Evolutionary conservation across 192 early-diverging fungal genomes (phyloP), one percentile per base, ranked within the genome.

Genomic region (Coemansia sp.): DNA sequence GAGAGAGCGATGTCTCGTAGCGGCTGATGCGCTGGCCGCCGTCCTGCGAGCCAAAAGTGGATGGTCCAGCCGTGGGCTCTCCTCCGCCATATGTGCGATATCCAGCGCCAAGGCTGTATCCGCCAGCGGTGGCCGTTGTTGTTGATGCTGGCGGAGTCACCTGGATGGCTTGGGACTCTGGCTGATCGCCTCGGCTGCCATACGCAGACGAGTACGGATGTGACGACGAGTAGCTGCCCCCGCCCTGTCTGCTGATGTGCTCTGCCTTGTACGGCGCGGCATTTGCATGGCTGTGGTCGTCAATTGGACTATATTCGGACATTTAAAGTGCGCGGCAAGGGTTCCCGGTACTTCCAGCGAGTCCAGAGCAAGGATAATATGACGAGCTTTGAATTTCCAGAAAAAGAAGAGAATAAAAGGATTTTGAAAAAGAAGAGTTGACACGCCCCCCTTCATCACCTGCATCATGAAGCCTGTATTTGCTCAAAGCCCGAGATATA

Each of bases 1-100:
- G 72, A 18, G 83, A 72, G 38, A 90, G 68, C 35, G 67, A 77
- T 18, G 91, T 93, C 54, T 93, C 88, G 64, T 90, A 93, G 61
- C 89, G 88, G 67, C 90, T 93, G n/a, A 93, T 85, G 24, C 88
- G 80, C 70, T 79, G 76, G 37, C 76, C 76, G 24, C 70, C 76
- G 38, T 79, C 70, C 54, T 77, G 74, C 12, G 74, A 77, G 50
- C 62, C 67, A 19, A 77, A 77, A 24, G 74, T 77, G 53, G 74
- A 77, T 17, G 74, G 74, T 38, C 74, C 74, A 5, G 74, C 74
- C 5, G 74, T 68, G 1, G 74, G 68, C 26, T 64, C 67, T 37
- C 58, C 56, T 24, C 63, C 60, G 14, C 44, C 44, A 48, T 48
- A 48, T 48, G 44, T 24, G 14, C 1, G 22, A 42, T 76, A 76